Conservation (phyloP, 306 rosid genomes). For the Lagenaria siceraria region DNA sequence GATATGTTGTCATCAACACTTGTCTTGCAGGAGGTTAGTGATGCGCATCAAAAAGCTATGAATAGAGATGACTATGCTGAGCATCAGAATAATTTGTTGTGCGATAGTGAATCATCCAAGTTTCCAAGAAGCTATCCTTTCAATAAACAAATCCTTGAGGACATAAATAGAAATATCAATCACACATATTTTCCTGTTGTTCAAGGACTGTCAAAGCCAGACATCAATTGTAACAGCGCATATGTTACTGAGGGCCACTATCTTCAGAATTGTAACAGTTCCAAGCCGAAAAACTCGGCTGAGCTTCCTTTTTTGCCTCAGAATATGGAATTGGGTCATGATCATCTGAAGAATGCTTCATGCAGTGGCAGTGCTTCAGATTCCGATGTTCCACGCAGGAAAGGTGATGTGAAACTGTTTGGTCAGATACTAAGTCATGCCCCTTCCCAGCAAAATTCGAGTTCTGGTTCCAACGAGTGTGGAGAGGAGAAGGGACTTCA, state of each 20-base stretch:
- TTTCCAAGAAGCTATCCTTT: slow-evolving; percentile 42
- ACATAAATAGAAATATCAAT: slow-evolving; percentile 31
- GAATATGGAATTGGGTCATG: slow-evolving; percentile 24
- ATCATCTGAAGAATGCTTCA: slow-evolving; percentile 17
- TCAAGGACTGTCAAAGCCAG: slow-evolving; percentile 11
- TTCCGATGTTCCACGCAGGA: slow-evolving; percentile 49
- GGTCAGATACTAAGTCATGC: slow-evolving; percentile 74
- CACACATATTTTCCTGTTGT: slow-evolving; percentile 24
- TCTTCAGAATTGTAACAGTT: slow-evolving; percentile 20
- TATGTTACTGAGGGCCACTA: slow-evolving; percentile 2
- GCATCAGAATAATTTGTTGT: slow-evolving; percentile 10
- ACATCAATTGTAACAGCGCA: slow-evolving; percentile 8
- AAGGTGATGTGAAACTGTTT: slow-evolving; percentile 85
- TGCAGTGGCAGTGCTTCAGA: slow-evolving; percentile 31
- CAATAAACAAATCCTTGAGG: slow-evolving; percentile 28
- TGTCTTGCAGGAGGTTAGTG: slow-evolving; percentile 32
- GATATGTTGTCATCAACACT: slow-evolving; percentile 34
- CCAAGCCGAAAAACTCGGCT: slow-evolving; percentile 17
- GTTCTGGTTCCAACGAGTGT: slow-evolving; percentile 25
- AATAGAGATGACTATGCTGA: slow-evolving; percentile 4
- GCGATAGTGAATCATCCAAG: slow-evolving; percentile 26
- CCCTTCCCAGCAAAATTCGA: slow-evolving; percentile 32
- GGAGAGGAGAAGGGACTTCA: slow-evolving; percentile 32
- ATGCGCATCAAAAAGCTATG: slow-evolving; percentile 4
- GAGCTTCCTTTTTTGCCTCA: slow-evolving; percentile 40